Base-by-base conservation (phyloP, 2,329 filamentous ascomycete species). In the Trichophaea hybrida region DNA sequence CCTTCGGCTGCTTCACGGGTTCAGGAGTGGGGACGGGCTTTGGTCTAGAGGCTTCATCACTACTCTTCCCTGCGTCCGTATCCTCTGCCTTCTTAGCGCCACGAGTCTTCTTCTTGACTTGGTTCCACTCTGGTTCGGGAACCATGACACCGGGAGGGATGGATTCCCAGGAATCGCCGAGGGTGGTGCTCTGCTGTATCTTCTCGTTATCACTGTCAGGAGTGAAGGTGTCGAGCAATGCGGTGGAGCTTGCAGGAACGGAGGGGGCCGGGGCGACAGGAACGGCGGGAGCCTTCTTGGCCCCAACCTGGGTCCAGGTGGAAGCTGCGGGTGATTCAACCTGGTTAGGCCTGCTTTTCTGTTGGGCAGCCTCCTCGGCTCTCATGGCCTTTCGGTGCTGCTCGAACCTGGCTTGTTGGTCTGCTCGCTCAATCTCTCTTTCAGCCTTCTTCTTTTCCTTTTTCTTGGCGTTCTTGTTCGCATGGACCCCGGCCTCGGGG, bases 401-500 rank as follows among this genome's bases (percentile, higher is more conserved):
- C 24, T 66, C 64, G 46, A 63, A 61, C 24, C 60, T 57, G 32
- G 59, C 51, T 35, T 65, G 61, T 61, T 65, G 63, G 8, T 64
- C 61, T 53, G 61, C 61, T 43, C 61, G 59, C 37, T 62, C 64
- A 7, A 55, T 50, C 3, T 63, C 64, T 46, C 63, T 61, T n/a
- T 59, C 63, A 4, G 54, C 43, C 57, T 64, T 66, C 54, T 65
- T 58, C 24, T 64, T 65, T 33, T 66, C 64, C 46, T 64, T 65
- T 54, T 65, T 66, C 56, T 66, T 66, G 6, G 53, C 50, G 61
- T 66, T 66, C 58, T 65, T 66, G 17, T 33, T 64, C 15, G 61
- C 51, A 46, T 66, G 64, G 6, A 63, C 55, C 40, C 63, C 63
- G 17, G 57, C 13, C 32, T 64, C 61, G 46, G n/a, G 37, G 10